Evolutionary conservation across 805 yeast genomes (phyloP).

Genomic region (Wickerhamomyces chambardii): DNA sequence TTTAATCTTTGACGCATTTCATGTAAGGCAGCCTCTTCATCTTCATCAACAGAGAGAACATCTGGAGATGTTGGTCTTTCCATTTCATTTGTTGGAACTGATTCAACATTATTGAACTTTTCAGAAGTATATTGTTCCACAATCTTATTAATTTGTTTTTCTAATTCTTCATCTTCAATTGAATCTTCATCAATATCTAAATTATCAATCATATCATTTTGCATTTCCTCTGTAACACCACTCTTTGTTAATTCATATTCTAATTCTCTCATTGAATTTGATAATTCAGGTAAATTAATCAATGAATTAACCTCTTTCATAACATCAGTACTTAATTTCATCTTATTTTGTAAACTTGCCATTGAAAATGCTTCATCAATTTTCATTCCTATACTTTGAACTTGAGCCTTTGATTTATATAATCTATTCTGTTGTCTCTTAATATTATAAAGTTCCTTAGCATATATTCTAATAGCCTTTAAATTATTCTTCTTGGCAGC

Average conservation of each 20-base stretch:
- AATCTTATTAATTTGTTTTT: conserved; percentile 55
- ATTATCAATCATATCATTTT: conserved; percentile 77
- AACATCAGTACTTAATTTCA: conserved; percentile 67
- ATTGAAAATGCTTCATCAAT: conserved; percentile 87
- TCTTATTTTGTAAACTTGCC: conserved; percentile 72
- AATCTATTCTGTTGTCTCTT: conserved; percentile 68
- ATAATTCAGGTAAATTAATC: conserved; percentile 70
- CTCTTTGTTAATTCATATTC: conserved; percentile 81
- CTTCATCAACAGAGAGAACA: conserved; percentile 39
- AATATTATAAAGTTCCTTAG: conserved; percentile 69
- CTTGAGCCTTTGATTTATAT: conserved; percentile 73
- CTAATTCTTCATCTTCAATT: conserved; percentile 57
- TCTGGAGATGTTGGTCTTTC: conserved; percentile 24
- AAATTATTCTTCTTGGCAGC: conserved; percentile 71
- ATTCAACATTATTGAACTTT: conserved; percentile 28
- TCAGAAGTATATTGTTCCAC: conserved; percentile 35
- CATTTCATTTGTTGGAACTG: conserved; percentile 20
- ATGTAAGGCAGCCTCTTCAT: conserved; percentile 65
- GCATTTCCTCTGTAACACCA: conserved; percentile 90
- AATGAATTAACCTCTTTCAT: conserved; percentile 85
- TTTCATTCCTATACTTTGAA: conserved; percentile 81
- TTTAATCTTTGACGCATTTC: conserved; percentile 85
- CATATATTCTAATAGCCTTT: conserved; percentile 70
- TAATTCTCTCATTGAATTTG: conserved; percentile 75
- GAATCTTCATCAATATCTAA: conserved; percentile 57